Base-by-base conservation (phyloP, 495 filamentous ascomycete species). In the Aspergillus ostianus region DNA sequence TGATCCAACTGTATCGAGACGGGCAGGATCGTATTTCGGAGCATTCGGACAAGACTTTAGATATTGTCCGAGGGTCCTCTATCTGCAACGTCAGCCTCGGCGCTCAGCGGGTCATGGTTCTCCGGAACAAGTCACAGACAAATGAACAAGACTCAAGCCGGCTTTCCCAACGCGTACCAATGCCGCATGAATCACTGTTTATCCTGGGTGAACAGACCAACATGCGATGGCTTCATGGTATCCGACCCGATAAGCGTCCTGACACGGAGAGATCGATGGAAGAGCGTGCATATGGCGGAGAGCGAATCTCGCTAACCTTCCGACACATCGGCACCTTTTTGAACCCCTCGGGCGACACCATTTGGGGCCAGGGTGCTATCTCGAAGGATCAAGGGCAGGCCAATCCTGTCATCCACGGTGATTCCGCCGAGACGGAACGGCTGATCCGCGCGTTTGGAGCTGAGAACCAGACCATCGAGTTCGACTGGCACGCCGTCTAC, bases 1-100 rank as follows among this genome's bases (percentile, higher is more conserved):
- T 98, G 15, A 93, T 98, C 36, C 94, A 98, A 68, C 83, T 93
- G 47, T 98, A 98, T 67, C 92, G 94, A 10, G 80, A 84, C 64
- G 93, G 95, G 19, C 82, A 87, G n/a, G 94, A 98, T 70, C 89
- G 90, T 64, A 99, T 99, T 60, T 96, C 92, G 9, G 95, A 99
- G 67, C 94, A 99, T 70, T 92, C 89, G 29, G 94, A 99, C 67
- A 99, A 99, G 75, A 97, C 93, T 0, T 74, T 99, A 6, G 94
- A 99, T 64, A 95, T 99, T 55, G 87, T 84, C 36, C 85, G 82
- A 47, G 87, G 83, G 13, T 92, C 86, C 13, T 90, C 76, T 57
- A 96, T 99, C 60, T 92, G 91, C 55, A 98, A 98, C 68, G 86
- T 97, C 50, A 96, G 91, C 59, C 79, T 99, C 19, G 94, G 94